Evolutionary conservation across 2,329 filamentous ascomycete genomes (phyloP), one percentile per base, ranked within the genome.

Genomic region (Penicillium corylophilum): DNA sequence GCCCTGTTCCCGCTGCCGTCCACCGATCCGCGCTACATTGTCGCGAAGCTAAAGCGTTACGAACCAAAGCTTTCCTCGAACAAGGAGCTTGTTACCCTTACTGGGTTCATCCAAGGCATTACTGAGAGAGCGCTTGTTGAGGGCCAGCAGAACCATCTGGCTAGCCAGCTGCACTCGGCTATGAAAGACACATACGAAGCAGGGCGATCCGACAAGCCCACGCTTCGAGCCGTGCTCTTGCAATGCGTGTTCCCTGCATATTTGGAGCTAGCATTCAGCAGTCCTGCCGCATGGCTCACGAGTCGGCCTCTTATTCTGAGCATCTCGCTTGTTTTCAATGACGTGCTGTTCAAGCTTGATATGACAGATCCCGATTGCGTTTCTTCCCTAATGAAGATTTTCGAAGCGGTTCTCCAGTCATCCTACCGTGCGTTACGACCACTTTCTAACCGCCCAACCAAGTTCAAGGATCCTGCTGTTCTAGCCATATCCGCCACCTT

Each of bases 21-120:
- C 2, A 73, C 70, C 2, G 84, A 87, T 61, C 84, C 84, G 2
- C 80, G 76, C 0, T 87, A 86, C 62, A 82, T 87, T 22, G 79
- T 85, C 4, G 83, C 81, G 8, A 78, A 78, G 51, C 70, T 87
- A 28, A 82, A 81, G 56, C 78, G 81, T 40, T 86, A 86, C 54
- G 78, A 76, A 12, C 72, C 80, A 1, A 83, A 80, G 57, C 68
- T 85, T 2, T 67, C 66, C 3, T 74, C 79, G 22, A 56, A 70
- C 7, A 77, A 77, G 51, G 75, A 76, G 10, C 72, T 77, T 6
- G 84, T 81, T 56, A 76, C 82, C 51, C 71, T 86, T 29, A 77
- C 75, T 6, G 73, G 74, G n/a, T 86, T 85, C 64, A 65, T 86
- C 13, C 81, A 85, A 48, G 79, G 78, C 5, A 77, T 86, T 5